Conservation (phyloP, 2,329 filamentous ascomycete genomes). For the Malbranchea cinnamomea region DNA sequence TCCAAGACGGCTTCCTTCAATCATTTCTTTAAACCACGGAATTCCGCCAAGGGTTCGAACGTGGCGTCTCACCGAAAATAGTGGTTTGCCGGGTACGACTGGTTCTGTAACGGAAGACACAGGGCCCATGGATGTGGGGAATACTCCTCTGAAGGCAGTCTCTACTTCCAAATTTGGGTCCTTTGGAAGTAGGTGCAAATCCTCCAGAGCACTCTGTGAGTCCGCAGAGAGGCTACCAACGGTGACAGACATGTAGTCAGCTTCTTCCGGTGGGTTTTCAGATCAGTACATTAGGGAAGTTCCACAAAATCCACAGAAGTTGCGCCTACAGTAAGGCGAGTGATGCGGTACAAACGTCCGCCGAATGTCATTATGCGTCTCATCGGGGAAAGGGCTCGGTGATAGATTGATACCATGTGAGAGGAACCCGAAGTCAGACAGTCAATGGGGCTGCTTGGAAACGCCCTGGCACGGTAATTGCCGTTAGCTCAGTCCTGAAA, state of each 20-base stretch:
- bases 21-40: conserved; percentile 74
- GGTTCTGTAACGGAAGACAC: conserved; percentile 5
- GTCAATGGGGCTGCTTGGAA: conserved; percentile 58
- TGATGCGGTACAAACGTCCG: conserved; percentile 49
- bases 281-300: conserved; percentile 75
- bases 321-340: conserved; percentile 47
- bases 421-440: conserved; percentile 68
- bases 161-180: conserved; percentile 18
- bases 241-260: conserved; percentile 65
- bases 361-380: conserved; percentile 52
- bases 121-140: neutral
- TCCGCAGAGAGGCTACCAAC: conserved; percentile 60
- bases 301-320: conserved; percentile 87
- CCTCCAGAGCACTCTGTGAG: conserved; percentile 58
- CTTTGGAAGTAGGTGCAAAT: conserved; percentile 55
- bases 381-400: conserved; percentile 67
- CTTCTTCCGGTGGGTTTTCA: conserved; percentile 54
- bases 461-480: conserved; percentile 31
- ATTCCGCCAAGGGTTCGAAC: conserved; percentile 38
- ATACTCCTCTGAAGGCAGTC: too few relatives aligned
- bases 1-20: conserved; percentile 60
- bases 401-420: conserved; percentile 63
- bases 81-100: conserved; percentile 8
- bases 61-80: conserved; percentile 23
- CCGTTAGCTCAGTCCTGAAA: too few relatives aligned